Evolutionary conservation across 768 basidiomycete species (phyloP), one percentile per base, ranked within the genome.

Genomic region (Russula virescens): DNA sequence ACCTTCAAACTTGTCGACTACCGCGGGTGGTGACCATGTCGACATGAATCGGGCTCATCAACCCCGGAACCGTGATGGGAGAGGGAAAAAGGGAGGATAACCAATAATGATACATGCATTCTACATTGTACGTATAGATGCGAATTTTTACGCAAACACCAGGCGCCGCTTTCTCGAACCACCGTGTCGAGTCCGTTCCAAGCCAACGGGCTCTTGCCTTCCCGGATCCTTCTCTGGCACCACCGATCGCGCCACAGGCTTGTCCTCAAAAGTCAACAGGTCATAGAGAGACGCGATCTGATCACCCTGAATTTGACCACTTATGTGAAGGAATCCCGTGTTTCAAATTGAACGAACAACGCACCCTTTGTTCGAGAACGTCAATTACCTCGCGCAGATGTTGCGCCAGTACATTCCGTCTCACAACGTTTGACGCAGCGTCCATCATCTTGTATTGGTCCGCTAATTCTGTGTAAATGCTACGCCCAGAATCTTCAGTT

Each of bases 381-480:
- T 96, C 91, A 51, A 98, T 91, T 9, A 98, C 92, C 69, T 97
- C 93, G 35, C 83, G 85, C 59, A 99, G 78, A 71, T 96, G 96
- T 61, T 85, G 83, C 0, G 95, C 94, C 21, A 98, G 79, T n/a
- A 88, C 80, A 63, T 91, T 90, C 38, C 97, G 81, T 72, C 90
- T 91, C 23, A 80, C 81, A 1, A 88, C 86, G 69, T 93, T 86
- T 3, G 88, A 88, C 1, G 84, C 86, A 2, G 94, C 83, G 70
- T 94, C 91, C 82, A 98, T 89, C 14, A 82, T 75, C 73, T 87
- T 92, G 75, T 98, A 99, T 75, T 96, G 89, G 61, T 97, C 94
- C 1, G 95, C 88, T 25, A 98, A 80, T 70, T 94, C 91, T 57
- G 86, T 75, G 68, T 98, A 99, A 52, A 97, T 86, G 68, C 96